A percentile compares a stretch with the other conserved stretches of the same genome.
phyloP scores from a whole-genome alignment of 306 rosid species.

The Vigna mungo region DNA sequence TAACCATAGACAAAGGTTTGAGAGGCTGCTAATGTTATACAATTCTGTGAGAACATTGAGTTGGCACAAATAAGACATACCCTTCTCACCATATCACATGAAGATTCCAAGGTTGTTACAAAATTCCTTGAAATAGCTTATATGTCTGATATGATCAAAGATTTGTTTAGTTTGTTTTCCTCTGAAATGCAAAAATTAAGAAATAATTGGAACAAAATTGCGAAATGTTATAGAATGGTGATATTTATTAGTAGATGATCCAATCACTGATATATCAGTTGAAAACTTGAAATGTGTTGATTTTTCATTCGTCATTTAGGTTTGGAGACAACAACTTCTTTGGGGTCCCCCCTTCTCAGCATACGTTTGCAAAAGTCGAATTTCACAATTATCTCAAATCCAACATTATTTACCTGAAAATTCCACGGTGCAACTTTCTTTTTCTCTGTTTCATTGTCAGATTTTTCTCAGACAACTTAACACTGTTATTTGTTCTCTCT shows the following conservation, averaged over 20 bases:
- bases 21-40: no score
- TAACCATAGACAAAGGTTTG: no score
- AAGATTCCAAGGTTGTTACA: no score
- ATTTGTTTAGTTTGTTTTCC: no score
- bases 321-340: not conserved
- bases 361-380: not conserved
- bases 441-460: no score
- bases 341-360: slow-evolving; percentile 4
- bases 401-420: not conserved
- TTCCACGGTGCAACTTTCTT: not conserved
- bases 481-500: no score
- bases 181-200: not conserved
- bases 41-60: not conserved
- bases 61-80: not conserved
- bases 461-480: no score
- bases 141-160: not conserved
- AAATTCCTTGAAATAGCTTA: not conserved
- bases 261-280: not conserved
- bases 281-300: not conserved
- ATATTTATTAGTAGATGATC: not conserved
- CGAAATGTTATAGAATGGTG: slow-evolving; percentile 2
- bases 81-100: not conserved
- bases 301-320: not conserved
- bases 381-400: not conserved
- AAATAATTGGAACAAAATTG: not conserved